Conservation (phyloP, 2,329 filamentous ascomycete genomes). For the Pseudogymnoascus sp. region DNA sequence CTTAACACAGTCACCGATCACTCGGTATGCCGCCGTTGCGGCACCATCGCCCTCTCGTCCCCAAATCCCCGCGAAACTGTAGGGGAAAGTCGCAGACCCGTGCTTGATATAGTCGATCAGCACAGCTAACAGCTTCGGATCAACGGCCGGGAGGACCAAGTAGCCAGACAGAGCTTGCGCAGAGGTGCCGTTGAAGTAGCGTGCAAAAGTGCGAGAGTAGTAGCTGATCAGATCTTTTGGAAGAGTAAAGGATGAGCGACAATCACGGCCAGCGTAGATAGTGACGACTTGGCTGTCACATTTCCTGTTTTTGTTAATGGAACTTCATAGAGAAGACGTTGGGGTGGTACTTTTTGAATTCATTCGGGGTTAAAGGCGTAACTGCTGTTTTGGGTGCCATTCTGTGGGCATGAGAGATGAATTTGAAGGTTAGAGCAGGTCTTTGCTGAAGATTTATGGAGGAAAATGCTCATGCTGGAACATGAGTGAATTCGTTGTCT, state of each 20-base stretch:
- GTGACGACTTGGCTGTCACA: not conserved
- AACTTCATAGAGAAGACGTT: not conserved
- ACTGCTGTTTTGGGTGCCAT: not conserved
- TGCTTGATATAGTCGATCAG: not conserved
- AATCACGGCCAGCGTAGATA: not conserved
- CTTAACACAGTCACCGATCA: not conserved
- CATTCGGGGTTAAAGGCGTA: not conserved
- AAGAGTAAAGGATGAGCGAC: not conserved
- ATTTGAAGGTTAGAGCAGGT: not conserved
- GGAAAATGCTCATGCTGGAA: not conserved
- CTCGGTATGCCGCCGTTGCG: not conserved
- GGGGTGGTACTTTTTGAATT: not conserved
- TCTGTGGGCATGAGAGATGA: not conserved
- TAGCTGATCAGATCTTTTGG: not conserved
- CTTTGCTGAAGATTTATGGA: not conserved
- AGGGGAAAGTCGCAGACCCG: not conserved
- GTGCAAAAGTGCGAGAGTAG: not conserved
- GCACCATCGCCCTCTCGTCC: not conserved
- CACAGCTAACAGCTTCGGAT: not conserved
- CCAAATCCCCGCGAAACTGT: not conserved
- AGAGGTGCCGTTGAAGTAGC: constrained; percentile 2
- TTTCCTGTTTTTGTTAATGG: not conserved
- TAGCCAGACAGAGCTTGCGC: not conserved
- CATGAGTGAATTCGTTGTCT: not conserved
- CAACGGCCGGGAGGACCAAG: not conserved